A percentile compares a stretch with the other conserved stretches of the same genome.
These are phyloP conservation scores for Oemleria cerasiformis DNA, from an alignment of 306 rosid genomes.

Conservation along the genomic window DNA sequence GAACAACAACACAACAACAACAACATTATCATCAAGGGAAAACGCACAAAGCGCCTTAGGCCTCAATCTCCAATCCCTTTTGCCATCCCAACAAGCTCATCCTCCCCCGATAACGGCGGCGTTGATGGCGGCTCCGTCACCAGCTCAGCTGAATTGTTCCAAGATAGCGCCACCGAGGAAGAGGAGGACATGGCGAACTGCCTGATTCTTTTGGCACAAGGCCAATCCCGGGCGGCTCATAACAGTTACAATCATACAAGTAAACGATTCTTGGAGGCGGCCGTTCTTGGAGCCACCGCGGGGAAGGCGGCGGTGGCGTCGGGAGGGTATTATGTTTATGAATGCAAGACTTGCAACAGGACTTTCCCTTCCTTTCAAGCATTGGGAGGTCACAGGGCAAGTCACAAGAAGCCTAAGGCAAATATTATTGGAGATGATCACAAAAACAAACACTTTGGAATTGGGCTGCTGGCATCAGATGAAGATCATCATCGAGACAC, in stretches of 20 bases:
- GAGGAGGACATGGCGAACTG: constrained; percentile 93
- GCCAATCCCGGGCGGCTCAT: constrained; percentile 36
- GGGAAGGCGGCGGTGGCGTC: constrained; percentile 6
- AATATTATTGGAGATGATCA: constrained; percentile 22
- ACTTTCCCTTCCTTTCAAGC: constrained; percentile 89
- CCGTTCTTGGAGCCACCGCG: constrained; percentile 11
- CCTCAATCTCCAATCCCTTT: constrained; percentile 86
- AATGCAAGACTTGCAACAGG: constrained; percentile 79
- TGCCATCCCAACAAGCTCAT: constrained; percentile 37
- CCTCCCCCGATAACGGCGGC: constrained; percentile 19
- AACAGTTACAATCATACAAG: constrained; percentile 18
- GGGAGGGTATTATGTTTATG: constrained; percentile 58
- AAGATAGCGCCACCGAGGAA: constrained; percentile 47
- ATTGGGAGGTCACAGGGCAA: constrained; percentile 80
- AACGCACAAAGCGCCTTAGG: constrained; percentile 83
- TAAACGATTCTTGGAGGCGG: constrained; percentile 55
- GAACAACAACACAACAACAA: constrained; percentile 36
- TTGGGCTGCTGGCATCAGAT: constrained; percentile 33
- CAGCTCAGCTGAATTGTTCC: constrained; percentile 34
- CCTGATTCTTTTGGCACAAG: constrained; percentile 76
- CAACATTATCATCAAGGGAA: constrained; percentile 53
- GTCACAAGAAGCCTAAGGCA: constrained; percentile 75
- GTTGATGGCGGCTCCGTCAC: constrained; percentile 26
- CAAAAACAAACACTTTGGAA: constrained; percentile 15
- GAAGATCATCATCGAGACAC: constrained; percentile 41